Base-by-base conservation (phyloP, 116 monocot species). In the Thalassia testudinum region DNA sequence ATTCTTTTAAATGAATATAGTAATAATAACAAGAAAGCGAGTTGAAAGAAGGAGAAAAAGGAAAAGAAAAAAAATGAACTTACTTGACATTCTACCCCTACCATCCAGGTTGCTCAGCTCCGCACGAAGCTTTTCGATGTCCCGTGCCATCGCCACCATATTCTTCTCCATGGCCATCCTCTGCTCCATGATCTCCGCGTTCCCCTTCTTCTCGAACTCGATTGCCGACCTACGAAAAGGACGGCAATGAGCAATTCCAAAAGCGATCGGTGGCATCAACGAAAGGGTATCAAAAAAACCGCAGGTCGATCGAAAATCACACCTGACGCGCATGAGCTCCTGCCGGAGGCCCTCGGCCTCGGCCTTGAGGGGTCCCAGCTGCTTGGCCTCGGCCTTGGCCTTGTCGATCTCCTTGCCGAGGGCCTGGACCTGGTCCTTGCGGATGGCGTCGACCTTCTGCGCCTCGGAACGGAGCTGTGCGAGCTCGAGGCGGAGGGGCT, bases 201-300 rank as follows among this genome's bases (percentile, higher is more conserved):
- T 73, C 23, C 66, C 71, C 71, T 85, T 91, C 38, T 81, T 85
- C 66, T 91, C 91, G 54, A 75, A 85, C 44, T 85, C 85, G 45
- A 91, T 65, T 6, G 91, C 91, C 71, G 81, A 75, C 52, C 62
- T 62, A 49, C 38, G 43, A 54, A 44, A n/a, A n/a, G n/a, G n/a
- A n/a, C n/a, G n/a, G n/a, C n/a, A n/a, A n/a, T n/a, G n/a, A n/a
- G n/a, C n/a, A n/a, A n/a, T n/a, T n/a, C n/a, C n/a, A n/a, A n/a
- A n/a, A n/a, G n/a, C n/a, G n/a, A n/a, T n/a, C n/a, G n/a, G n/a
- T n/a, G n/a, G n/a, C n/a, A n/a, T n/a, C n/a, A n/a, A n/a, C n/a
- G n/a, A n/a, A n/a, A n/a, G n/a, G n/a, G n/a, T n/a, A n/a, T n/a
- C n/a, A n/a, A n/a, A n/a, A n/a, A n/a, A n/a, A n/a, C n/a, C n/a